Base-by-base conservation (phyloP, 257 asterid species). In the Thymus quinquecostatus region DNA sequence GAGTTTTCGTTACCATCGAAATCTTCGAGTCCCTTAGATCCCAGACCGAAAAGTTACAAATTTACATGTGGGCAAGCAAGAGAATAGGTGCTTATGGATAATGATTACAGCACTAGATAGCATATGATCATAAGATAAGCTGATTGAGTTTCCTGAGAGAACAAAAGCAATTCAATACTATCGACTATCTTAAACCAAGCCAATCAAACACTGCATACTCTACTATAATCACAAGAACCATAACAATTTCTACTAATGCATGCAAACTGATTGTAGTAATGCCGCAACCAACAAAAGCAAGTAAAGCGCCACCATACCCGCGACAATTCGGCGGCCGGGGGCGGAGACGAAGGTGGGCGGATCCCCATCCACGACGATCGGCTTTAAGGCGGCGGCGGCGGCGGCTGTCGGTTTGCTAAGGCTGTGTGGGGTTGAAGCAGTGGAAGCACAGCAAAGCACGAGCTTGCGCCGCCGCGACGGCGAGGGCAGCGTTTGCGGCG, bases 281-380 rank as follows among this genome's bases (percentile, higher is more conserved):
- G 57, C 72, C 33, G 47, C 56, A 71, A 32, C 74, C 7, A 68
- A 12, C 28, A 8, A 69, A 66, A 55, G 0, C 21, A 43, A 14
- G 4, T 3, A 63, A 21, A 1, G 7, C 61, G 63, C 29, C 64
- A 38, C 41, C 75, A 28, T 78, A 93, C 99, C 96, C 10, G 99
- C 97, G 8, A 94, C 89, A 55, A 94, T 91, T 57, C 97, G 82
- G 54, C 96, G 96, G 69, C 92, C 97, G 8, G 96, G 95, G 43
- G 99, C 99, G 12, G 97, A 91, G 68, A 91, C 97, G 68, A 83
- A 91, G 60, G 99, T 91, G 71, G 97, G 97, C 10, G 97, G 99
- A 32, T 94, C 82, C 7, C 99, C 99, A 69, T 71, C 51, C 4
- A 94, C 90, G 0, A 89, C 85, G 33, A 94, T 89, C 60, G 99